phyloP scores from a whole-genome alignment of 345 rosid genomes.

The Lenwebbia sp. region DNA sequence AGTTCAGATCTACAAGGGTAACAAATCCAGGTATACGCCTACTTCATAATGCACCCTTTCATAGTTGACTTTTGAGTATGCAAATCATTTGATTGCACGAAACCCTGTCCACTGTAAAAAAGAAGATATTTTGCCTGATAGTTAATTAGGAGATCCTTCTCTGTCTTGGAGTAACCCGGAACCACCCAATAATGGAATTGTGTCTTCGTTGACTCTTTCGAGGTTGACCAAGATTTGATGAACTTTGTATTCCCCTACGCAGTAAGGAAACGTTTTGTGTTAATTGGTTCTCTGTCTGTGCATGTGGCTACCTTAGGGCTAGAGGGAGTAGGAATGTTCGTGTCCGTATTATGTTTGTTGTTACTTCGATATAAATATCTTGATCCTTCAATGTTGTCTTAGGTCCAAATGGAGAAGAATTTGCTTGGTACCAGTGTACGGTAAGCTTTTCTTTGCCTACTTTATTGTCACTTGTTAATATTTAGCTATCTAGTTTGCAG shows the following conservation, averaged over 20 bases:
- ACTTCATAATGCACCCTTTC: not conserved
- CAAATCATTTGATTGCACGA: not conserved
- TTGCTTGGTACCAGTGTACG: constrained; percentile 98
- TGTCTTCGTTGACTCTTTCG: not conserved
- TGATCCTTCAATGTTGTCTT: constrained; percentile 3
- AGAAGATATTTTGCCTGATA: not conserved
- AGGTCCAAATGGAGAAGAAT: constrained; percentile 93
- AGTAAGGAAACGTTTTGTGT: not conserved
- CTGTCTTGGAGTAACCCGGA: not conserved
- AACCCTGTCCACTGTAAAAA: not conserved
- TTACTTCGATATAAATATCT: not conserved
- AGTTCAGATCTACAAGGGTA: constrained; percentile 49
- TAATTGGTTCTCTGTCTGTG: not conserved
- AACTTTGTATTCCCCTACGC: not conserved
- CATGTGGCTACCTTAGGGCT: not conserved
- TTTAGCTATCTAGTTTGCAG: not conserved
- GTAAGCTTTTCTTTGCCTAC: constrained; percentile 25
- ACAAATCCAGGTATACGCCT: constrained; percentile 53
- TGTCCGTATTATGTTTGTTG: not conserved
- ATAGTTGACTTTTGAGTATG: not conserved
- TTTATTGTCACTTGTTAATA: not conserved
- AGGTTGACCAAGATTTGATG: not conserved
- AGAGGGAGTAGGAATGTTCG: not conserved
- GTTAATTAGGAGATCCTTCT: not conserved
- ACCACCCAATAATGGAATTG: not conserved